Evolutionary conservation across 345 rosid species (phyloP).

Genomic region (Angophora floribunda): DNA sequence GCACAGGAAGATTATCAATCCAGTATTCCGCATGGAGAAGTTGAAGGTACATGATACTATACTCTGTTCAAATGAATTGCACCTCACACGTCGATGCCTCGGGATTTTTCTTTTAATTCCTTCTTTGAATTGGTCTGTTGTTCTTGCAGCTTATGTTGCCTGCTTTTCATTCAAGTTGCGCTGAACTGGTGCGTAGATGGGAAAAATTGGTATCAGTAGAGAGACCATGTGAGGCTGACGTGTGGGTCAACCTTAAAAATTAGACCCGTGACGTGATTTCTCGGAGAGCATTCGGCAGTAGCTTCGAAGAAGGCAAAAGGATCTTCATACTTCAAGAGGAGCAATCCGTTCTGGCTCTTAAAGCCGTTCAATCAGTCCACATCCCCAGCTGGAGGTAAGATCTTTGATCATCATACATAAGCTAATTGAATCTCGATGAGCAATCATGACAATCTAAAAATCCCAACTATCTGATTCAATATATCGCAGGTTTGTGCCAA

Average conservation of each 20-base stretch:
- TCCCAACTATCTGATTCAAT: no score
- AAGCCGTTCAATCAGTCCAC: constrained; percentile 11
- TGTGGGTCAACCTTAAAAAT: constrained; percentile 27
- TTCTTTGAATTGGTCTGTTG: background rate
- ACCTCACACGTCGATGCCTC: constrained; percentile 6
- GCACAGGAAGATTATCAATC: constrained; percentile 43
- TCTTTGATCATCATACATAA: background rate
- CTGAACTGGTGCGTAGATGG: constrained; percentile 14
- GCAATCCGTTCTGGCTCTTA: constrained; percentile 16
- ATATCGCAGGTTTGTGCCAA: constrained; percentile 22
- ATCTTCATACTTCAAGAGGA: constrained; percentile 25
- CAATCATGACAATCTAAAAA: no score
- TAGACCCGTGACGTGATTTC: no score
- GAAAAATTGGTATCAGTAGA: constrained; percentile 3
- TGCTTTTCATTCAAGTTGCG: constrained; percentile 13
- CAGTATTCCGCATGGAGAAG: constrained; percentile 38
- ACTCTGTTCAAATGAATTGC: background rate
- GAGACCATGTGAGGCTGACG: constrained; percentile 13
- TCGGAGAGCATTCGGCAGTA: constrained; percentile 7
- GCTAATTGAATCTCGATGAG: background rate
- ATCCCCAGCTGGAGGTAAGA: constrained; percentile 54
- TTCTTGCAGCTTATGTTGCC: constrained; percentile 8
- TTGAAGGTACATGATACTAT: constrained; percentile 28
- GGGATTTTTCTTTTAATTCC: background rate
- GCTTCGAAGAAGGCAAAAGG: constrained; percentile 22